These are phyloP conservation scores for Mortierella polycephala DNA, from an alignment of 371 early-diverging fungal genomes.

Conservation along the genomic window DNA sequence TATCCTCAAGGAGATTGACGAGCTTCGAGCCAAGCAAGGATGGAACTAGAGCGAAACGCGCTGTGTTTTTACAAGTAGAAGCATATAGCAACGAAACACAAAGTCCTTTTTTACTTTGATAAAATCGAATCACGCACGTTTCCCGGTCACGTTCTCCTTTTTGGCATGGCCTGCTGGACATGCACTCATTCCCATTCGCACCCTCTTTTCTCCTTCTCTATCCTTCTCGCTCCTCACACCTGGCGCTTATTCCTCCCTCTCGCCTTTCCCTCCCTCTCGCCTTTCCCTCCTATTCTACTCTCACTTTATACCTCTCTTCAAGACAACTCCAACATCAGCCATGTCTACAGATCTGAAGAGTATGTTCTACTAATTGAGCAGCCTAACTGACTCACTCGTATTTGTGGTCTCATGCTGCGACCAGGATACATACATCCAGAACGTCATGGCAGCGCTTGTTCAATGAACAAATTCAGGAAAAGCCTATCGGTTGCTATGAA, in stretches of 20 bases:
- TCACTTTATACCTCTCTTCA: background rate
- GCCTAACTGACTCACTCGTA: background rate
- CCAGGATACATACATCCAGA: too few relatives aligned
- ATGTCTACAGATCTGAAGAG: conserved; percentile 53
- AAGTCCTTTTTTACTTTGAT: background rate
- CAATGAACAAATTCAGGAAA: too few relatives aligned
- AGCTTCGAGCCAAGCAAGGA: conserved; percentile 43
- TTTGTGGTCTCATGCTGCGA: too few relatives aligned
- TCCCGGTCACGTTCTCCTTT: too few relatives aligned
- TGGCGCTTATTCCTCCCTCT: background rate
- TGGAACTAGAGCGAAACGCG: conserved; percentile 23
- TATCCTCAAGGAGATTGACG: conserved; percentile 42
- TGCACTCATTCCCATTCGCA: background rate
- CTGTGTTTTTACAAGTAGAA: too few relatives aligned
- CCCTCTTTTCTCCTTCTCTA: background rate
- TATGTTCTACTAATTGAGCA: conserved; percentile 7
- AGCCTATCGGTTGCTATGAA: too few relatives aligned
- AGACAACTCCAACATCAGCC: conserved; percentile 1
- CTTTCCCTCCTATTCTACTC: background rate
- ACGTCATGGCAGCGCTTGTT: too few relatives aligned
- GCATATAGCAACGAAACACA: too few relatives aligned
- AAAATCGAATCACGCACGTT: too few relatives aligned
- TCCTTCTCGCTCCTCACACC: background rate
- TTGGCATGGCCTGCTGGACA: too few relatives aligned
- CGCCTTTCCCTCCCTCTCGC: conserved; percentile 2